A percentile compares a stretch with the other conserved stretches of the same genome.
Conservation (phyloP, 768 basidiomycete species). For the Tricholoma saponaceum region DNA sequence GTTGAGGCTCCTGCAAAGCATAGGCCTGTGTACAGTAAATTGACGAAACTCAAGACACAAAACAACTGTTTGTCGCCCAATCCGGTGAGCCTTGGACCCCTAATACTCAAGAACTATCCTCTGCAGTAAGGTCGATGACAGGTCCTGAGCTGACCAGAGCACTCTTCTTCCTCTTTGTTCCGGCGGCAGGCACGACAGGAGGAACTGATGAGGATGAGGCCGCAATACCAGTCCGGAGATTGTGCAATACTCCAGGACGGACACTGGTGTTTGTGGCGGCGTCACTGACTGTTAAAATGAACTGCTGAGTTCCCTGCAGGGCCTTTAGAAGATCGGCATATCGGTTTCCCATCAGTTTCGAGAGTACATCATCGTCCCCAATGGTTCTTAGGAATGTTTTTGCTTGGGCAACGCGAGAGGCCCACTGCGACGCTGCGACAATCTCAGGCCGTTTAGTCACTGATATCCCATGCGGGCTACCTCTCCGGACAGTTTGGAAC, state of each 20-base stretch:
- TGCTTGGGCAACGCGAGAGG: conserved; percentile 18
- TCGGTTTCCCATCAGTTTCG: conserved; percentile 26
- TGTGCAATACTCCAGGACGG: conserved; percentile 5
- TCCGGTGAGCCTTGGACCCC: not conserved
- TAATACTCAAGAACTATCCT: conserved; percentile 10
- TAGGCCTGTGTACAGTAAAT: too few species aligned
- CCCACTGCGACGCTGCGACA: conserved; percentile 18
- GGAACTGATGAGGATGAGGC: conserved; percentile 3
- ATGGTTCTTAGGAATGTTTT: conserved; percentile 23
- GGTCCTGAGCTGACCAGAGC: conserved; percentile 10
- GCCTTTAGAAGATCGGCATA: conserved; percentile 27
- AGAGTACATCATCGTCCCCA: conserved; percentile 21
- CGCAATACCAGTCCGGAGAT: conserved; percentile 9
- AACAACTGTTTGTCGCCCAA: not conserved
- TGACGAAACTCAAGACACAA: too few species aligned
- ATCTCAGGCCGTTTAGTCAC: conserved; percentile 24
- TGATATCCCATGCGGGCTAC: conserved; percentile 23
- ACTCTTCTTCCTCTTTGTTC: conserved; percentile 18
- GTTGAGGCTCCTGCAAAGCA: too few species aligned
- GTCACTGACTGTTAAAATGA: conserved; percentile 8
- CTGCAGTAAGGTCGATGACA: conserved; percentile 21
- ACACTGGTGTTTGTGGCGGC: not conserved
- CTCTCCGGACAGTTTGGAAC: conserved; percentile 17
- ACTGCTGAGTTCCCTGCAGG: conserved; percentile 18
- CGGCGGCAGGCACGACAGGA: conserved; percentile 6